Conservation (phyloP, 2,329 filamentous ascomycete species). For the Teratosphaeria zuluensis region DNA sequence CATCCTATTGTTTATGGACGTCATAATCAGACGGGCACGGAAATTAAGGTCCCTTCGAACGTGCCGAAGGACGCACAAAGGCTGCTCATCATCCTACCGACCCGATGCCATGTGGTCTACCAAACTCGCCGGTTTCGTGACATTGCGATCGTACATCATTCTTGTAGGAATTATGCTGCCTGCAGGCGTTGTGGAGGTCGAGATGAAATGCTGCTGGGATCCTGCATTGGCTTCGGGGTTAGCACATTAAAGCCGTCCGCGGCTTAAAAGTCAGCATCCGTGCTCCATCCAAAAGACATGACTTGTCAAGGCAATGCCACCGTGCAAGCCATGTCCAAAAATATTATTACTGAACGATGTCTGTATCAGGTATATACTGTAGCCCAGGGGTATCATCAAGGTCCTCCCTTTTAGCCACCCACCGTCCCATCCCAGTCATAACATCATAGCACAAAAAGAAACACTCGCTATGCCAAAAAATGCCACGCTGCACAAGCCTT, state of each 20-base stretch:
- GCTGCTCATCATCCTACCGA: no score
- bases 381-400: neutral
- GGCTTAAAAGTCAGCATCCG: no score
- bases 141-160: neutral
- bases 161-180: no score
- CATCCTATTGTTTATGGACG: no score
- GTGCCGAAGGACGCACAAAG: no score
- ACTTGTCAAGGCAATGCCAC: neutral
- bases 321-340: neutral
- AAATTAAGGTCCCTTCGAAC: no score
- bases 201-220: no score
- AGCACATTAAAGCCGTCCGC: no score
- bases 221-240: no score
- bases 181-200: no score
- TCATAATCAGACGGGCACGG: no score
- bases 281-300: neutral
- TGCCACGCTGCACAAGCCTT: conserved; percentile 47
- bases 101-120: neutral
- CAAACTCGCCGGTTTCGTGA: neutral
- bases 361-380: neutral
- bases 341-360: neutral
- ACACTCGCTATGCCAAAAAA: conserved; percentile 43
- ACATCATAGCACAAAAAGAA: neutral
- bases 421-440: conserved; percentile 28
- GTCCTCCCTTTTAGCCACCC: conserved; percentile 40